Evolutionary conservation across 257 asterid genomes (phyloP).

Genomic region (Jacaranda mimosifolia): DNA sequence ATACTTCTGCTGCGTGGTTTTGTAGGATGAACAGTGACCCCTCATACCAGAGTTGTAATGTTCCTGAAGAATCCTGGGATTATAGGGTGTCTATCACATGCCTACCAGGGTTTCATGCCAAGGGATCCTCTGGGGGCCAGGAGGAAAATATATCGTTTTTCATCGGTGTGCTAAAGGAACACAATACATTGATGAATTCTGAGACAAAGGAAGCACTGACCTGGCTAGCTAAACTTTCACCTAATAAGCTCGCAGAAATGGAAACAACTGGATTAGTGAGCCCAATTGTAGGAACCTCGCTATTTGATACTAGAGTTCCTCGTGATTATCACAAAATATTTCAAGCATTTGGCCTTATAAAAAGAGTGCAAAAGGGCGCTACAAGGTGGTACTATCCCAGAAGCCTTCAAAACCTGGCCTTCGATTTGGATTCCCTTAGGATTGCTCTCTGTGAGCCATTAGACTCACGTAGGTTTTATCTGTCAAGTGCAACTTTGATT

Average conservation of each 20-base stretch:
- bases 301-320: constrained; percentile 59
- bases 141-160: constrained; percentile 82
- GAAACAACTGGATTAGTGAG: constrained; percentile 85
- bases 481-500: constrained; percentile 89
- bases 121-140: constrained; percentile 73
- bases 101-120: constrained; percentile 81
- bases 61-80: constrained; percentile 92
- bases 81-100: constrained; percentile 62
- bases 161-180: constrained; percentile 77
- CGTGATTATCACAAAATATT: constrained; percentile 79
- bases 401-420: constrained; percentile 69
- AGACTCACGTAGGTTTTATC: constrained; percentile 72
- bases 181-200: constrained; percentile 59
- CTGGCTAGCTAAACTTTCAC: constrained; percentile 92
- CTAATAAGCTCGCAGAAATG: constrained; percentile 78
- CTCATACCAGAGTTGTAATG: constrained; percentile 69
- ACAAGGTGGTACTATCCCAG: constrained; percentile 89
- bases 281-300: constrained; percentile 68
- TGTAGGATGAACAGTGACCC: constrained; percentile 92
- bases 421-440: constrained; percentile 91
- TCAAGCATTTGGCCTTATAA: constrained; percentile 87
- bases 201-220: constrained; percentile 81
- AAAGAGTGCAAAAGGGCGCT: constrained; percentile 63
- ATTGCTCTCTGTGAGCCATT: constrained; percentile 89
- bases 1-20: constrained; percentile 81